These are phyloP conservation scores for Dioscorea alata DNA, from an alignment of 106 monocot genomes.

Conservation along the genomic window DNA sequence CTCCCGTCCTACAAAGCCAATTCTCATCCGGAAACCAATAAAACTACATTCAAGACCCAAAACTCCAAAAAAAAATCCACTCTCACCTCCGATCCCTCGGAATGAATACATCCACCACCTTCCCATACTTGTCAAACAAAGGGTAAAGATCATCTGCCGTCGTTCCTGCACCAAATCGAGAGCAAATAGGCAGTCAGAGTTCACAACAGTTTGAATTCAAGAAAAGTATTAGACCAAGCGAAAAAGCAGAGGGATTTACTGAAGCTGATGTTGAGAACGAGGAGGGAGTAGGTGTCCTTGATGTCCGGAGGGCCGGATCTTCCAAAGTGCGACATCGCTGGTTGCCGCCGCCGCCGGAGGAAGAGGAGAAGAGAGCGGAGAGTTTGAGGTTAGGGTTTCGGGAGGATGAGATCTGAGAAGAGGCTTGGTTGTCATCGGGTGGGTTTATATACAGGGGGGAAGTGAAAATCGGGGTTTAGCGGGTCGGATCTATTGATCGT, in stretches of 20 bases:
- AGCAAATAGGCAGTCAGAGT: not conserved
- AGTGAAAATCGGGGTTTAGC: not conserved
- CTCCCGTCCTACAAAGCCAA: conserved; percentile 58
- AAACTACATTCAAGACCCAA: not conserved
- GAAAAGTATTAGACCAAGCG: not conserved
- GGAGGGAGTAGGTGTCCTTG: conserved; percentile 71
- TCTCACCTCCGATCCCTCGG: conserved; percentile 77
- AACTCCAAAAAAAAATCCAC: not conserved
- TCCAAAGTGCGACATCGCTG: conserved; percentile 87
- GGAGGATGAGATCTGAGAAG: not conserved
- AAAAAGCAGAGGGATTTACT: conserved; percentile 17
- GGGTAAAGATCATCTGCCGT: conserved; percentile 75
- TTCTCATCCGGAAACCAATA: not conserved
- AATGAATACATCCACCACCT: conserved; percentile 90
- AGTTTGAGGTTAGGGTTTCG: conserved; percentile 28
- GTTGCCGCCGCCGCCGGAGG: not conserved
- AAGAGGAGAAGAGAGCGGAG: not conserved
- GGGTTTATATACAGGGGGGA: not conserved
- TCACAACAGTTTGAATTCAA: no score
- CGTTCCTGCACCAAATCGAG: conserved; percentile 35
- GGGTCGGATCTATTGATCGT: no score
- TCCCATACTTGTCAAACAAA: conserved; percentile 79
- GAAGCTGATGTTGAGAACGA: conserved; percentile 89
- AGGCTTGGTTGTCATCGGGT: no score
- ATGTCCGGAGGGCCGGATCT: conserved; percentile 89